Conservation (phyloP, 106 monocot genomes). For the Dendrobium chrysotoxum region DNA sequence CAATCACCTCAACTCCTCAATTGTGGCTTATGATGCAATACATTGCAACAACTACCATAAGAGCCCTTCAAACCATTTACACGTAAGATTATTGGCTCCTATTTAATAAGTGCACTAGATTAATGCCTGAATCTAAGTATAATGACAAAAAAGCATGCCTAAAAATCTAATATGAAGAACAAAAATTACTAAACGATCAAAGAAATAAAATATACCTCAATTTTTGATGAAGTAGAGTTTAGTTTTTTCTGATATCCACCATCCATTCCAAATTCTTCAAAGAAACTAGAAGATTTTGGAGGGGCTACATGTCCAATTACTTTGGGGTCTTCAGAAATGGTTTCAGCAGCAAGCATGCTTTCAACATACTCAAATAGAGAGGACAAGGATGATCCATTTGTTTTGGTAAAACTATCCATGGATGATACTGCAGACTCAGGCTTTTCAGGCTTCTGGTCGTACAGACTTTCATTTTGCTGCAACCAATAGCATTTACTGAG, state of each 20-base stretch:
- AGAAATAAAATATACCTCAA: conserved; percentile 39
- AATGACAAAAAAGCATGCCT: not conserved
- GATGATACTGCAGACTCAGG: conserved; percentile 43
- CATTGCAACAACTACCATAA: not conserved
- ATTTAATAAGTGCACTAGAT: not conserved
- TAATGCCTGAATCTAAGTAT: not conserved
- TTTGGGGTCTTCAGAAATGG: conserved; percentile 23
- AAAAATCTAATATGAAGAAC: not conserved
- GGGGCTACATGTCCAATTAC: conserved; percentile 62
- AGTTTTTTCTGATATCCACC: conserved; percentile 61
- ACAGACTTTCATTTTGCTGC: conserved; percentile 89
- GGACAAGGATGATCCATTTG: conserved; percentile 29
- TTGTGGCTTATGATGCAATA: not conserved
- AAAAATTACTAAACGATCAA: not conserved
- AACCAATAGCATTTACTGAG: conserved; percentile 7
- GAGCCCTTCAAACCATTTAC: not conserved
- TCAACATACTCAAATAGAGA: conserved; percentile 87
- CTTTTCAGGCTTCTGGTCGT: conserved; percentile 95
- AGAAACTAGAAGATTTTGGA: conserved; percentile 82
- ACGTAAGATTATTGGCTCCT: not conserved
- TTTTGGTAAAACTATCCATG: conserved; percentile 19
- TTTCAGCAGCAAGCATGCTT: conserved; percentile 29
- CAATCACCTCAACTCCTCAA: not conserved
- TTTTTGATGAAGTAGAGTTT: conserved; percentile 49
- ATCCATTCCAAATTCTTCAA: conserved; percentile 91